Evolutionary conservation across 352 stramenopile genomes (phyloP), one percentile per base, ranked within the genome.

Genomic region (Phytopythium boreale): DNA sequence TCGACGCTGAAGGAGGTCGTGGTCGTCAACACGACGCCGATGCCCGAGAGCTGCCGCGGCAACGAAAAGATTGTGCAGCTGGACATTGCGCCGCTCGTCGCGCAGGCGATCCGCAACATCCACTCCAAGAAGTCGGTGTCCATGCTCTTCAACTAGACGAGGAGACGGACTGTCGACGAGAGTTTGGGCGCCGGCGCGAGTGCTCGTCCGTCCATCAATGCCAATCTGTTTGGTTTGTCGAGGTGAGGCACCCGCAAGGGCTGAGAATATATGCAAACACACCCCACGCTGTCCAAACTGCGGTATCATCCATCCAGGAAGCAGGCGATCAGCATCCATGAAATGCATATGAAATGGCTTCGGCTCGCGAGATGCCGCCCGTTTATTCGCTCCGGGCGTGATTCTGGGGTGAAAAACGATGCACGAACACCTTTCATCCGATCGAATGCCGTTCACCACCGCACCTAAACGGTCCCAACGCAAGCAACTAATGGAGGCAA

Each of bases 71-170:
- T 99, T 49, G 96, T 97, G 56, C 94, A 99, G 71, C 84, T 99
- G 22, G 98, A 98, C 69, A 98, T 99, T 29, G 97, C 96, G 29
- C 97, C 97, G 51, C 83, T 99, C 2, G 77, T 99, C 36, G 97
- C 97, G 19, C 94, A 99, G 71, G 97, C 97, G n/a, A 99, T 99
- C 73, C 97, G 98, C 80, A 99, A 99, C 80, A 99, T 99, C 77
- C 97, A 99, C 84, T 90, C 97, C 74, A 99, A 99, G 81, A 99
- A 99, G 83, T 99, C 95, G 71, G 98, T 99, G 63, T 99, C 97
- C 39, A 97, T 98, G 74, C 90, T 99, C 34, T 99, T 99, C 82
- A 98, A 99, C 76, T 99, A 98, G 72, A 75, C 44, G 27, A 24
- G 24, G 47, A n/a, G 4, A 10, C 14, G 15, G 12, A n/a, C 24